Base-by-base conservation (phyloP, 208 protist genomes). In the Trypanosoma conorhini region DNA sequence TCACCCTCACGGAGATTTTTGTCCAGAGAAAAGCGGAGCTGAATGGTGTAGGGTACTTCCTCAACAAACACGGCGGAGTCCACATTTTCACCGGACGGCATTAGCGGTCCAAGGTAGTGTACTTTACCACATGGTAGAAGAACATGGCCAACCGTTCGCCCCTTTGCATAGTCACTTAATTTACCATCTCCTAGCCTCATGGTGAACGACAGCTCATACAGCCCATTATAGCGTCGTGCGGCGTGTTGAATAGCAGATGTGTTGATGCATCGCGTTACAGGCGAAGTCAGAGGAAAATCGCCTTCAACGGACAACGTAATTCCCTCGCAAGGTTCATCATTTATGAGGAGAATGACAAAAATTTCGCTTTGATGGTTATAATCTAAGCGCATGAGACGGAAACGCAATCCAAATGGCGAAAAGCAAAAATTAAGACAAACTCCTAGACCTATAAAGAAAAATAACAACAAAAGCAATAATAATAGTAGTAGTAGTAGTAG, bases 1-100 rank as follows among this genome's bases (percentile, higher is more conserved):
- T 72, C 19, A 58, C 62, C 55, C 15, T 28, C 10, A 26, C 67
- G 63, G 9, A 83, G 28, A 56, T 71, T 82, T 13, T 13, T n/a
- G 42, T 93, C 85, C 9, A 73, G 35, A 31, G 70, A 58, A n/a
- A 91, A 68, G 4, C 75, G 30, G 0, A 93, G 3, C 38, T 67
- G 46, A 35, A 91, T 24, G 2, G 33, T 62, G 19, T 69, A 0
- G 46, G 88, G 85, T 8, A 87, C 59, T 1, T 75, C 54, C 13
- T 62, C 58, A 33, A 91, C 74, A 17, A 91, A 57, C 17, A 85
- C 71, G 13, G 77, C 83, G 13, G 86, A 94, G 2, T 26, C 5
- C 3, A 88, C 74, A 17, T 19, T 2, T 31, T 72, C 35, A 15
- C 62, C 54, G 35, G 54, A n/a, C 24, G 28, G 38, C 24, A 67